phyloP scores from a whole-genome alignment of 805 yeast species.

The Candida vartiovaarae region DNA sequence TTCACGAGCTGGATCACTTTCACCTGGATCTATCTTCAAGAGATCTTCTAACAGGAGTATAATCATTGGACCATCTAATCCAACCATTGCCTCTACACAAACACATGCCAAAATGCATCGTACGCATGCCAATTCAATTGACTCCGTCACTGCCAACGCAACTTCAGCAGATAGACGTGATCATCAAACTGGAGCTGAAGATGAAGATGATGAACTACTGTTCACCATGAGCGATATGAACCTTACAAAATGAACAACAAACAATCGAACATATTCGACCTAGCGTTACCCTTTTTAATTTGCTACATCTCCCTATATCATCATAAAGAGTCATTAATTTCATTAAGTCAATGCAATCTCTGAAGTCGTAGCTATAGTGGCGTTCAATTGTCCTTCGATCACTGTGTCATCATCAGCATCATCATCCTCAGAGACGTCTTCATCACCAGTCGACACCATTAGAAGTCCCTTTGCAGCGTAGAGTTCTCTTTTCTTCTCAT shows the following conservation, averaged over 20 bases:
- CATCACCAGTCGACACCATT: not conserved
- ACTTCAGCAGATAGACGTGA: conserved; percentile 2
- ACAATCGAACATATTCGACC: too few relatives aligned
- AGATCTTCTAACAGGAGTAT: conserved; percentile 11
- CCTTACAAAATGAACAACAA: conserved; percentile 20
- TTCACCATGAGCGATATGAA: conserved; percentile 76
- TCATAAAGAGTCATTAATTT: too few relatives aligned
- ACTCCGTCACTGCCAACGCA: not conserved
- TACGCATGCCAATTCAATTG: conserved; percentile 3
- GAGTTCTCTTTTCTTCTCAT: conserved; percentile 25
- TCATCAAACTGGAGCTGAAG: conserved; percentile 24
- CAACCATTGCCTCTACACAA: conserved; percentile 25
- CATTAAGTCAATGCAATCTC: not conserved
- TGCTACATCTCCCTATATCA: too few relatives aligned
- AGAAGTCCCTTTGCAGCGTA: conserved; percentile 7
- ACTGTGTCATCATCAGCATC: not conserved
- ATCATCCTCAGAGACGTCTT: not conserved
- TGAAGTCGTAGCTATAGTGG: not conserved
- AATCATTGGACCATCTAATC: conserved; percentile 25
- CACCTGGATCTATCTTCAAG: conserved; percentile 15
- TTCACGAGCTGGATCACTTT: conserved; percentile 13
- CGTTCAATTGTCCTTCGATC: too few relatives aligned
- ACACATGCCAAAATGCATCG: conserved; percentile 26
- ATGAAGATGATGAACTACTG: conserved; percentile 59
- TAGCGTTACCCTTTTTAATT: too few relatives aligned